These are phyloP conservation scores for Yamagishiella unicocca DNA, from an alignment of 139 green algal species.

Conservation along the genomic window DNA sequence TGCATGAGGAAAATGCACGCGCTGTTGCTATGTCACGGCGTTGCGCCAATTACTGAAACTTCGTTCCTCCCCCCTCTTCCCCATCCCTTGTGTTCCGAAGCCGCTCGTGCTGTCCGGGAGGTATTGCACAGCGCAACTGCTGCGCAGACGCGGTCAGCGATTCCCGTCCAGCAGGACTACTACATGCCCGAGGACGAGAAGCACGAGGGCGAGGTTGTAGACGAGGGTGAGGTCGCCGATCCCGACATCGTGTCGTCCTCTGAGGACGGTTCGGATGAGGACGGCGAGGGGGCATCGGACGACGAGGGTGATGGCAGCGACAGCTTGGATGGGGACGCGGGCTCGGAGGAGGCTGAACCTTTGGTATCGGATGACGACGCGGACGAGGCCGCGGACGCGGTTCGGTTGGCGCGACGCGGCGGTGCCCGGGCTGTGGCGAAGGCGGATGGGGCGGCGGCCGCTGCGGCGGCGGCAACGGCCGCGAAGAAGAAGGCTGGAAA, in stretches of 20 bases:
- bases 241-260: slow-evolving; percentile 17
- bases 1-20: no score
- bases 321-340: slow-evolving; percentile 18
- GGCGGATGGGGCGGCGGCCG: neutral
- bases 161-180: slow-evolving; percentile 79
- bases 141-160: slow-evolving; percentile 67
- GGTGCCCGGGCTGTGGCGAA: neutral
- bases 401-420: neutral
- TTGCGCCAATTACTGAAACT: no score
- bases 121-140: slow-evolving; percentile 61
- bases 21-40: no score
- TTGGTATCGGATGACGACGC: slow-evolving; percentile 37
- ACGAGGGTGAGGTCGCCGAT: slow-evolving; percentile 15
- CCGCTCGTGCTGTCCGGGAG: slow-evolving; percentile 63
- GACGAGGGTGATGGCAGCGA: slow-evolving; percentile 60
- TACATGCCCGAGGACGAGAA: slow-evolving; percentile 79
- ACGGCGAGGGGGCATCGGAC: slow-evolving; percentile 44
- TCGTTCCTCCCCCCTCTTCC: neutral
- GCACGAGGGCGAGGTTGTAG: slow-evolving; percentile 18
- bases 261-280: slow-evolving; percentile 47
- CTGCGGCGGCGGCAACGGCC: slow-evolving; percentile 14
- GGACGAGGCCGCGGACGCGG: slow-evolving; percentile 48
- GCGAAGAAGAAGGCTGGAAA: slow-evolving; percentile 54
- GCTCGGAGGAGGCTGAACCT: neutral
- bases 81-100: slow-evolving; percentile 5